A percentile compares a stretch with the other conserved stretches of the same genome.
Conservation (phyloP, 2,329 filamentous ascomycete species). For the Ascochyta pisi region DNA sequence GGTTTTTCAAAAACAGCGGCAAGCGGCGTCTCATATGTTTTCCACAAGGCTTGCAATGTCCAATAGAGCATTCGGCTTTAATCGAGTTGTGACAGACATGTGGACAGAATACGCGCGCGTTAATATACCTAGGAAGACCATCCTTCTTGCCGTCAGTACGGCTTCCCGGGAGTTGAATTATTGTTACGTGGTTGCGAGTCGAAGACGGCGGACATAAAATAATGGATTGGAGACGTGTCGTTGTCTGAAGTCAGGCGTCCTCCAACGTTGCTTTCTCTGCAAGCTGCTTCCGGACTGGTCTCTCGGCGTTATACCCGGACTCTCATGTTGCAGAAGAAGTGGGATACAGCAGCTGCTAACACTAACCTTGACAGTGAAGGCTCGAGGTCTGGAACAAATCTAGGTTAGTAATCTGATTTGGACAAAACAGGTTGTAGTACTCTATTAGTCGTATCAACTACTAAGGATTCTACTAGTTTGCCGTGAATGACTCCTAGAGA, state of each 20-base stretch:
- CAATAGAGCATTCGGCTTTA: neutral
- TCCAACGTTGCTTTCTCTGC: neutral
- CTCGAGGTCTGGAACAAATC: too few species aligned
- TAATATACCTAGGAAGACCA: neutral
- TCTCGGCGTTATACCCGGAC: neutral
- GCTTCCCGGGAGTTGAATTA: neutral
- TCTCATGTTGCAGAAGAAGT: too few species aligned
- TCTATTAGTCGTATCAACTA: too few species aligned
- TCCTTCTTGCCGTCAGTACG: neutral
- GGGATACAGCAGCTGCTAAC: too few species aligned
- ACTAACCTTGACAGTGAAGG: too few species aligned
- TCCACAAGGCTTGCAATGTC: neutral
- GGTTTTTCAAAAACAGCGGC: neutral
- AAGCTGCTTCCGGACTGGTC: slow-evolving; percentile 4
- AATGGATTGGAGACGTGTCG: neutral
- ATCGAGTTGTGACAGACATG: neutral
- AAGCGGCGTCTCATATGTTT: neutral
- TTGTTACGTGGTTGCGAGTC: neutral
- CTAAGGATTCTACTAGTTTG: too few species aligned
- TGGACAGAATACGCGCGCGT: slow-evolving; percentile 9
- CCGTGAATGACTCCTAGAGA: too few species aligned
- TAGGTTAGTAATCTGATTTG: too few species aligned
- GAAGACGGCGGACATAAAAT: neutral
- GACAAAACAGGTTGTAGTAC: too few species aligned
- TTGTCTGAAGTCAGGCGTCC: neutral